phyloP scores from a whole-genome alignment of 306 rosid species.

The Betula pendula region DNA sequence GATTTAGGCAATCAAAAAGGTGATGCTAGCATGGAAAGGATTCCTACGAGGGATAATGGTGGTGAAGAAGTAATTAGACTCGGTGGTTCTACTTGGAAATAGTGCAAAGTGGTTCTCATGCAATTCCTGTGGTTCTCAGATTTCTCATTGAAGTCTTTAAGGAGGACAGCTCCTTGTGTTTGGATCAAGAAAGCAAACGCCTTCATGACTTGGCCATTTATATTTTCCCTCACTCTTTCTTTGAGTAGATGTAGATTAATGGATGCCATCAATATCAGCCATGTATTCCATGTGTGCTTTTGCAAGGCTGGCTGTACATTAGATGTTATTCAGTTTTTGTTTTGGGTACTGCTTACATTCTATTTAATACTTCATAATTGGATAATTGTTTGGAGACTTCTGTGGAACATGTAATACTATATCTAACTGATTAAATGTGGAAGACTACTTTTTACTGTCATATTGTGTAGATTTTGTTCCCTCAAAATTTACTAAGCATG shows the following conservation, averaged over 20 bases:
- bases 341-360: conserved; percentile 9
- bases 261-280: conserved; percentile 30
- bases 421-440: conserved; percentile 14
- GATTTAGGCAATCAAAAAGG: conserved; percentile 66
- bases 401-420: conserved; percentile 17
- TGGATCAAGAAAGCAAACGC: conserved; percentile 13
- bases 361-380: conserved; percentile 38
- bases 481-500: background rate
- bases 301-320: conserved; percentile 36
- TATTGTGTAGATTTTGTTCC: background rate
- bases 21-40: conserved; percentile 49
- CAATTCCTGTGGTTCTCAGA: background rate
- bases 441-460: background rate
- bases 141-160: background rate
- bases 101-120: conserved; percentile 1
- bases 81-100: conserved; percentile 68
- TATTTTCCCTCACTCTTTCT: conserved; percentile 8
- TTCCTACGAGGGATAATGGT: conserved; percentile 54
- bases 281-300: conserved; percentile 12
- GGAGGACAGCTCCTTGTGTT: background rate
- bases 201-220: conserved; percentile 20
- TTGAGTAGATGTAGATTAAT: conserved; percentile 19
- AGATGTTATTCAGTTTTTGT: conserved; percentile 20
- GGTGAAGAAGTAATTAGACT: conserved; percentile 91
- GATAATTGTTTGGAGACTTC: conserved; percentile 3